Evolutionary conservation across 2,329 filamentous ascomycete genomes (phyloP), one percentile per base, ranked within the genome.

Genomic region (Apiospora hydei): DNA sequence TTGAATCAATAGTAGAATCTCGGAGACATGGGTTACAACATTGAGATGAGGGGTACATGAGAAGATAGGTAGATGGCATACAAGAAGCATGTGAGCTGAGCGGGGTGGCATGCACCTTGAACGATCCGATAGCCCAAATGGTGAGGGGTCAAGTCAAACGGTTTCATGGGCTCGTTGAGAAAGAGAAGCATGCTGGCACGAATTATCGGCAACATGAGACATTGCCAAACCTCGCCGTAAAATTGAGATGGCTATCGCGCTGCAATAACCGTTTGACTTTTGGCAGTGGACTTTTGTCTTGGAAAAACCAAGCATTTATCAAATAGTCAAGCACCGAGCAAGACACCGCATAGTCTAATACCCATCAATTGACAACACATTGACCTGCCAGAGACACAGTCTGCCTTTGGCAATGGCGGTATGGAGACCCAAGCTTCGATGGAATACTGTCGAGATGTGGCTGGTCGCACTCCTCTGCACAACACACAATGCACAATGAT

Each of bases 101-200:
- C 53, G 53, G 53, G 53, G 53, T 61, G 44, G 51, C 53, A 61
- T 61, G 53, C 53, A 41, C 53, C 53, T 61, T 61, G 53, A 61
- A 61, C 53, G 8, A 61, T n/a, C 53, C 18, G 53, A 61, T 61
- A 61, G 53, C 30, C 7, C 21, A 38, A 61, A 38, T 61, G 30
- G 30, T 61, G 53, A 61, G 53, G 53, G 53, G 53, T 61, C 53
- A 61, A 61, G 53, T 61, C 53, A 61, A 61, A 61, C 53, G 53
- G 53, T 61, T 61, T 61, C 53, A 61, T 34, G 53, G 53, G 53
- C 53, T 61, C 53, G 30, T 61, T 38, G 53, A 8, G 30, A 41
- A 64, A 41, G 30, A 41, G 34, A 21, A 64, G 57, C 57, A 64
- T 64, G 57, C 34, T 41, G 18, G 44, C 44, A 46, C 14, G 44